A percentile compares a stretch with the other conserved stretches of the same genome.
Evolutionary conservation across 345 rosid species (phyloP).

Genomic region (Euphorbia peplus): DNA sequence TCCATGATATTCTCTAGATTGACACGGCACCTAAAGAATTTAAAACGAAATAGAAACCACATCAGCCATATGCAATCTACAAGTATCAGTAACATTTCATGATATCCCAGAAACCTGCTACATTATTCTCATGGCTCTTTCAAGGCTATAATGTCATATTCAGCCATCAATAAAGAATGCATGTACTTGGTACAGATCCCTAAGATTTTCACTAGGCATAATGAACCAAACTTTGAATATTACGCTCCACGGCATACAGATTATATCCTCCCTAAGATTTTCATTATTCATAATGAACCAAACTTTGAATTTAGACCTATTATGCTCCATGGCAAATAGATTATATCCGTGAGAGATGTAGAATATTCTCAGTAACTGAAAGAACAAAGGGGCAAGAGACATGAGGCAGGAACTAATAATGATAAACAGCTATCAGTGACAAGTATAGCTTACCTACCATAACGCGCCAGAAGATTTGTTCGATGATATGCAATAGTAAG

Average conservation of each 20-base stretch:
- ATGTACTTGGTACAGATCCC: background rate
- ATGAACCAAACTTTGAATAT: background rate
- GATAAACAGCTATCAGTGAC: background rate
- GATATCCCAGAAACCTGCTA: background rate
- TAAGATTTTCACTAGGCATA: background rate
- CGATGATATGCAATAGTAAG: slow-evolving; percentile 89
- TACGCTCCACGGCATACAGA: no score
- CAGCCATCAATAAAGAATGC: background rate
- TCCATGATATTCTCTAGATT: background rate
- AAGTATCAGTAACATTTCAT: background rate
- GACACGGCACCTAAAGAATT: background rate
- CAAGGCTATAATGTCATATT: background rate
- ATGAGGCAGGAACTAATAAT: background rate
- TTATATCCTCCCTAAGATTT: background rate
- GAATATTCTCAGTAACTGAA: background rate
- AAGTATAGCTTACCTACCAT: slow-evolving; percentile 82
- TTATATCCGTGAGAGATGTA: background rate
- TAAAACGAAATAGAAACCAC: background rate
- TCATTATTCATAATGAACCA: background rate
- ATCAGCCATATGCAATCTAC: background rate
- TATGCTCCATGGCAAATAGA: background rate
- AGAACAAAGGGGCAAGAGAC: background rate
- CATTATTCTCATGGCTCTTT: background rate
- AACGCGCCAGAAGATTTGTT: slow-evolving; percentile 83
- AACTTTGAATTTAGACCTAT: background rate